Percentiles rank a stretch among this genome's conserved stretches.
Conservation (phyloP, 768 basidiomycete species). For the Termitomyces sp. region DNA sequence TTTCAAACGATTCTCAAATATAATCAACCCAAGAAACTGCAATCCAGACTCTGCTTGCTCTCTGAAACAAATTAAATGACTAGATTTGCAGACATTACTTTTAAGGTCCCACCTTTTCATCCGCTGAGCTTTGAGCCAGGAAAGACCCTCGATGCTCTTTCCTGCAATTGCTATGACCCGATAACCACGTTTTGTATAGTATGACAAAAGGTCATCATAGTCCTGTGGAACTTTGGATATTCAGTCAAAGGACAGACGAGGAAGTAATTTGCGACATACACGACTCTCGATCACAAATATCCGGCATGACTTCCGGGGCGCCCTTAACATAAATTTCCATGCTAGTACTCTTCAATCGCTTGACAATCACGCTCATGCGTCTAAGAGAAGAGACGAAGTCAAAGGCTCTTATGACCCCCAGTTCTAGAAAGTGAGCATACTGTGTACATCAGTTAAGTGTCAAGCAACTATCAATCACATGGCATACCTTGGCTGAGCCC, state of each 20-base stretch:
- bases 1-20: slow-evolving; percentile 98
- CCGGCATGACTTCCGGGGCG: slow-evolving; percentile 97
- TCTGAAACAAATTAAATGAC: slow-evolving; percentile 32
- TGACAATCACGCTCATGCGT: slow-evolving; percentile 97
- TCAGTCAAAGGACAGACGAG: slow-evolving; percentile 2
- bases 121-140: slow-evolving; percentile 96
- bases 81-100: background rate
- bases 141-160: slow-evolving; percentile 87
- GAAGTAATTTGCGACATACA: slow-evolving; percentile 46
- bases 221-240: slow-evolving; percentile 76
- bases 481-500: slow-evolving; percentile 66
- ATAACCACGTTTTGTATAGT: slow-evolving; percentile 95
- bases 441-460: slow-evolving; percentile 22
- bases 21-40: slow-evolving; percentile 89
- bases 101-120: slow-evolving; percentile 71
- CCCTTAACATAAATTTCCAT: slow-evolving; percentile 99
- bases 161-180: slow-evolving; percentile 98
- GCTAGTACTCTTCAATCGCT: slow-evolving; percentile 84
- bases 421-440: slow-evolving; percentile 95
- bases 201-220: slow-evolving; percentile 92
- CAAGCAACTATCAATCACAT: background rate
- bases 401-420: slow-evolving; percentile 93
- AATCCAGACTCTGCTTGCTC: slow-evolving; percentile 92
- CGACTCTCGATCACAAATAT: slow-evolving; percentile 90
- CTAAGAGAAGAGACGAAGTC: slow-evolving; percentile 93